These are phyloP conservation scores for Pseudogymnoascus sp. DNA, from an alignment of 2,329 filamentous ascomycete genomes.

Conservation along the genomic window DNA sequence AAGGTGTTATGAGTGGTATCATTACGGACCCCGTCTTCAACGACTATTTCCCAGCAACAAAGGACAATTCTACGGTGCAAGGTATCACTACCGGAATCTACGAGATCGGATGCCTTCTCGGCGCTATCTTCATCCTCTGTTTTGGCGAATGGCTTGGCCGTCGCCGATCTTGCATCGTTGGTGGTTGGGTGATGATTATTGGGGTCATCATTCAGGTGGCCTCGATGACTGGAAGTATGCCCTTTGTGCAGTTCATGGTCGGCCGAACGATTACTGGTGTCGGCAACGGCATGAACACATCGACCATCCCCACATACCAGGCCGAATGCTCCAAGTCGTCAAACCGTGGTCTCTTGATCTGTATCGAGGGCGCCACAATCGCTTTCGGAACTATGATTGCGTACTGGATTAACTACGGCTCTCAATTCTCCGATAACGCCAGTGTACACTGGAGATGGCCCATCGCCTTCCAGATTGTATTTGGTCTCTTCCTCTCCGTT, in stretches of 20 bases:
- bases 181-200: slow-evolving; percentile 76
- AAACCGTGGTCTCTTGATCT: slow-evolving; percentile 88
- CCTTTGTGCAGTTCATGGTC: slow-evolving; percentile 70
- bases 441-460: slow-evolving; percentile 74
- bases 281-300: slow-evolving; percentile 79
- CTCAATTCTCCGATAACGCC: slow-evolving; percentile 72
- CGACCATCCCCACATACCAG: slow-evolving; percentile 89
- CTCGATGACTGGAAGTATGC: slow-evolving; percentile 67
- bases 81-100: slow-evolving; percentile 98
- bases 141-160: slow-evolving; percentile 89
- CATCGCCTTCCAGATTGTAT: slow-evolving; percentile 77
- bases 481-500: slow-evolving; percentile 38
- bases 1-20: slow-evolving; percentile 76
- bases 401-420: slow-evolving; percentile 91
- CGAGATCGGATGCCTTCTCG: slow-evolving; percentile 85
- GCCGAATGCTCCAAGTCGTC: slow-evolving; percentile 94
- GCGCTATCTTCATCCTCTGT: slow-evolving; percentile 76
- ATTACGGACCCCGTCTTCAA: slow-evolving; percentile 79
- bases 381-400: slow-evolving; percentile 8
- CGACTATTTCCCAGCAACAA: slow-evolving; percentile 69
- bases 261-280: slow-evolving; percentile 79
- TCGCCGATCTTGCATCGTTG: slow-evolving; percentile 83
- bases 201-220: slow-evolving; percentile 74
- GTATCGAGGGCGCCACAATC: slow-evolving; percentile 55
- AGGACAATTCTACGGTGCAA: slow-evolving; percentile 77